Percentiles rank a stretch among this genome's conserved stretches.
Evolutionary conservation across 176 grass and related monocot genomes (phyloP).

Genomic region (Hordeum marinum): DNA sequence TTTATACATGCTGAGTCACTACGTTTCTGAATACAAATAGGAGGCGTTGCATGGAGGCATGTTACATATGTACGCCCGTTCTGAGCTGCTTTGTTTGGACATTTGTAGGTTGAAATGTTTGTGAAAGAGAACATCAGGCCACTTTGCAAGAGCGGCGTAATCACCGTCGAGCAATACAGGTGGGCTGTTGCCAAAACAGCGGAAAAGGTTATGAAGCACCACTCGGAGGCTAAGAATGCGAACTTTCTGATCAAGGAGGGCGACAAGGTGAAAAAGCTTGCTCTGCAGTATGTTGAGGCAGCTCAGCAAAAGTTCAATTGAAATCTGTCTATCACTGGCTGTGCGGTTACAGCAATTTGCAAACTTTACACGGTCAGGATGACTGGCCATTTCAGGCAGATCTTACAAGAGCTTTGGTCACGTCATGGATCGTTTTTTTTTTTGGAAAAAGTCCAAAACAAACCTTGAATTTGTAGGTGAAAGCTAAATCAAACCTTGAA

Average conservation of each 20-base stretch:
- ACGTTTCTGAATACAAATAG: not conserved
- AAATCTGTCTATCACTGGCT: not conserved
- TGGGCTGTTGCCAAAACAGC: slow-evolving; percentile 70
- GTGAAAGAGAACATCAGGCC: slow-evolving; percentile 94
- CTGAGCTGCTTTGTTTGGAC: not conserved
- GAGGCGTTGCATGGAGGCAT: not conserved
- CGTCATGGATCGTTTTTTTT: not conserved
- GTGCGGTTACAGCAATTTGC: not conserved
- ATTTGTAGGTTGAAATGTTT: slow-evolving; percentile 63
- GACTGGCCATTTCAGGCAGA: not conserved
- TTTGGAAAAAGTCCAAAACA: too few species aligned
- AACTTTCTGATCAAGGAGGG: slow-evolving; percentile 91
- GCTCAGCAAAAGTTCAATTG: slow-evolving; percentile 53
- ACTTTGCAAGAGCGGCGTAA: slow-evolving; percentile 89
- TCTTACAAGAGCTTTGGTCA: not conserved
- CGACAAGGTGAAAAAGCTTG: slow-evolving; percentile 93
- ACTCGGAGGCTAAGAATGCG: slow-evolving; percentile 62
- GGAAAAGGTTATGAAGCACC: slow-evolving; percentile 81
- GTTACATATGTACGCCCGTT: not conserved
- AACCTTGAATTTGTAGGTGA: too few species aligned
- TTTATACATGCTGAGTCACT: not conserved
- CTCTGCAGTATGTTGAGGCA: slow-evolving; percentile 78
- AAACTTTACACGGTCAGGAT: not conserved
- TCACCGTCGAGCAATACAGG: slow-evolving; percentile 68
- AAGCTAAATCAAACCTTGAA: too few species aligned